phyloP scores from a whole-genome alignment of 2,329 filamentous ascomycete species.

The Epicoccum nigrum region DNA sequence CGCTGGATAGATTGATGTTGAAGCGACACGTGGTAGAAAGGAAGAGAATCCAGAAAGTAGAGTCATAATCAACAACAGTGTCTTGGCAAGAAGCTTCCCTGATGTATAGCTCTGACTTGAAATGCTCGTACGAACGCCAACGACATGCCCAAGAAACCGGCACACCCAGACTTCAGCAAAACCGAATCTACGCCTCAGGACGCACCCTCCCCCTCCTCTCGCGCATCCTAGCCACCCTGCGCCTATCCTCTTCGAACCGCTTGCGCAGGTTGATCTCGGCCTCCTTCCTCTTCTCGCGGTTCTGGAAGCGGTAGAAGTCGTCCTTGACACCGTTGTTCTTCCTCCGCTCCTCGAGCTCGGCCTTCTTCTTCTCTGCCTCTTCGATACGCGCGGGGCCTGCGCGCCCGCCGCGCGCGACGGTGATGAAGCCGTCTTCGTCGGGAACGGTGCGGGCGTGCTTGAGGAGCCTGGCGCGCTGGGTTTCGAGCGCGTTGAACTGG shows the following conservation, averaged over 20 bases:
- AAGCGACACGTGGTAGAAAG: too few species aligned
- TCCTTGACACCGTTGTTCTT: slow-evolving; percentile 63
- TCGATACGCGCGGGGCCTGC: slow-evolving; percentile 75
- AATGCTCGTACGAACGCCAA: too few species aligned
- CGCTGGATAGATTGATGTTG: too few species aligned
- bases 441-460: slow-evolving; percentile 74
- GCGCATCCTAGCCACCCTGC: slow-evolving; percentile 73
- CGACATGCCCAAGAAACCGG: too few species aligned
- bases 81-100: too few species aligned
- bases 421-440: slow-evolving; percentile 95
- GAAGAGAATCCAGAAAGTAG: too few species aligned
- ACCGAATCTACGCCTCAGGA: slow-evolving; percentile 34
- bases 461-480: slow-evolving; percentile 68
- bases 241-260: slow-evolving; percentile 78
- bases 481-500: slow-evolving; percentile 71
- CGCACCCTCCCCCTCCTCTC: slow-evolving; percentile 58
- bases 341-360: slow-evolving; percentile 58
- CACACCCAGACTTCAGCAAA: too few species aligned
- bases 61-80: too few species aligned
- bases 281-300: slow-evolving; percentile 77
- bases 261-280: slow-evolving; percentile 71
- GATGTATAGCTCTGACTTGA: too few species aligned
- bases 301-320: slow-evolving; percentile 86
- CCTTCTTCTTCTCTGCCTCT: slow-evolving; percentile 66
- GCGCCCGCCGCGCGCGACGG: slow-evolving; percentile 77